Evolutionary conservation across 2,329 filamentous ascomycete species (phyloP).

Genomic region (Apiospora aurea): DNA sequence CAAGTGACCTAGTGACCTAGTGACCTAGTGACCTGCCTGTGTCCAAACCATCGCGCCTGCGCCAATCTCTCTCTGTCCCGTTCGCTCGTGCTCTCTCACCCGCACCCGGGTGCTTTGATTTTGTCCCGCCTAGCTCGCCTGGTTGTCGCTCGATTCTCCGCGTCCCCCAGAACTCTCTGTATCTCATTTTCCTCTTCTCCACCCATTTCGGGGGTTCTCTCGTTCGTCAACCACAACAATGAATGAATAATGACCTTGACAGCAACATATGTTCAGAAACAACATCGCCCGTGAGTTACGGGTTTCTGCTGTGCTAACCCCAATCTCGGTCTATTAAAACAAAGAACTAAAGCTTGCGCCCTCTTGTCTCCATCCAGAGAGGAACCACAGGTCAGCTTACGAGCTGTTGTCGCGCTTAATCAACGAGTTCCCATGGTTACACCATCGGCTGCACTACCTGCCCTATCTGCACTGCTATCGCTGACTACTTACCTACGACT

Average conservation of each 20-base stretch:
- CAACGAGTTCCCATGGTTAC: neutral
- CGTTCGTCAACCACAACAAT: neutral
- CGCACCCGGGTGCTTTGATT: neutral
- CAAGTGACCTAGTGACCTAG: neutral
- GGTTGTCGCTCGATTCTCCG: neutral
- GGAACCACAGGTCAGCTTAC: neutral
- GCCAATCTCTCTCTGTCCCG: neutral
- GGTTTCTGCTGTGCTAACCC: neutral
- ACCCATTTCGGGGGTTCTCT: neutral
- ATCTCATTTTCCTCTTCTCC: conserved; percentile 1
- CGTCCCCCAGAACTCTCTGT: neutral
- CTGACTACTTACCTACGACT: neutral
- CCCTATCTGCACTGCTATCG: neutral
- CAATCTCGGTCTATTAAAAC: conserved; percentile 2
- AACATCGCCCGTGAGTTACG: neutral
- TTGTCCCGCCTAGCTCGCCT: conserved; percentile 2
- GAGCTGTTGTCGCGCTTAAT: neutral
- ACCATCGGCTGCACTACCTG: neutral
- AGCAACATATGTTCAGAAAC: neutral
- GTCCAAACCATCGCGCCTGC: conserved; percentile 5
- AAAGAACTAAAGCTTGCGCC: neutral
- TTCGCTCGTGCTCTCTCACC: neutral
- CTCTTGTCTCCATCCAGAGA: neutral
- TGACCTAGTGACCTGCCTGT: neutral
- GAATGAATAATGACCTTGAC: neutral